Conservation (phyloP, 345 rosid species). For the Gossypium raimondii region DNA sequence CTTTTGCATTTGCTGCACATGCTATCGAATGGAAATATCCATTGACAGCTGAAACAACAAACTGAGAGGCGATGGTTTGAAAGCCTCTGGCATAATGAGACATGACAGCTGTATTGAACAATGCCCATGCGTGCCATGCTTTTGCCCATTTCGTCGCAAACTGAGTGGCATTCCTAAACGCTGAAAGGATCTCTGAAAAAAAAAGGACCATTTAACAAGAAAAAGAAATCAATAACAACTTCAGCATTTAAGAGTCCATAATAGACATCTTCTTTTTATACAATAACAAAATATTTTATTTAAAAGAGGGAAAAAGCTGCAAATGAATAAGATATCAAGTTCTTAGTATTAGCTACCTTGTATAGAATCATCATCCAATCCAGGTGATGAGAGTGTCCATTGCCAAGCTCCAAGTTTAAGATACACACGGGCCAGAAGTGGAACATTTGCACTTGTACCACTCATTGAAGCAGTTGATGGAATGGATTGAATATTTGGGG, state of each 20-base stretch:
- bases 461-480: conserved; percentile 41
- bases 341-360: conserved; percentile 44
- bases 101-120: conserved; percentile 97
- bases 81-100: conserved; percentile 80
- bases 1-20: conserved; percentile 90
- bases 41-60: conserved; percentile 88
- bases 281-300: neutral
- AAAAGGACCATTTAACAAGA: neutral
- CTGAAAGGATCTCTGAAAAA: conserved; percentile 59
- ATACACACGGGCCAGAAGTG: conserved; percentile 83
- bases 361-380: conserved; percentile 82
- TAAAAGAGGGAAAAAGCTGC: neutral
- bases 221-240: neutral
- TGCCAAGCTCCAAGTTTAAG: conserved; percentile 86
- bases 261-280: neutral
- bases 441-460: conserved; percentile 47
- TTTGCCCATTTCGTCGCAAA: conserved; percentile 85
- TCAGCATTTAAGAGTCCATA: neutral
- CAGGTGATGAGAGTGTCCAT: conserved; percentile 74
- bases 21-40: conserved; percentile 98
- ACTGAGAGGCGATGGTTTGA: conserved; percentile 58
- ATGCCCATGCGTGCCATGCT: conserved; percentile 98
- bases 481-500: conserved; percentile 49
- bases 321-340: neutral
- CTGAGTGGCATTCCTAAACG: conserved; percentile 73